Conservation (phyloP, 176 grass and related monocot species). For the Oryza nivara region DNA sequence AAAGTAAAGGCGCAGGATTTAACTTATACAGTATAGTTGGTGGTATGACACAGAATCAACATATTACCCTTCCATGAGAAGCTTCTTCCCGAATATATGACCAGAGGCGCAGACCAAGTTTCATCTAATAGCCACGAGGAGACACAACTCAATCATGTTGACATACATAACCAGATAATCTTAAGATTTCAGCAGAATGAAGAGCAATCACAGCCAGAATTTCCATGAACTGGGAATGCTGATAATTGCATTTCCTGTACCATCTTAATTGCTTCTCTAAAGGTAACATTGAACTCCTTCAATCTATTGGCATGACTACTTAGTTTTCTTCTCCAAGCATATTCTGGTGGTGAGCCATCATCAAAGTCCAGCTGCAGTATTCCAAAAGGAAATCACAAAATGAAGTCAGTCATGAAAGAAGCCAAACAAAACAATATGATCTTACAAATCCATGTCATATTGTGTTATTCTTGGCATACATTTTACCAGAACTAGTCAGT, state of each 20-base stretch:
- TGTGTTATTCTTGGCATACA: not conserved
- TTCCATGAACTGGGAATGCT: conserved; percentile 18
- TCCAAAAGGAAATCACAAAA: conserved; percentile 21
- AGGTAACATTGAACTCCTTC: conserved; percentile 95
- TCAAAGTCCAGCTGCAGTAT: conserved; percentile 85
- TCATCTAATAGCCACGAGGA: conserved; percentile 53
- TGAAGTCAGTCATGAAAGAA: conserved; percentile 14
- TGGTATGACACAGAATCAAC: conserved; percentile 24
- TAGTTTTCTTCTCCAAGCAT: conserved; percentile 90
- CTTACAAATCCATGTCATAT: conserved; percentile 25
- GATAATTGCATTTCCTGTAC: conserved; percentile 47
- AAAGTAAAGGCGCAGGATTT: conserved; percentile 12
- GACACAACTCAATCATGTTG: conserved; percentile 28
- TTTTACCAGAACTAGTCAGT: conserved; percentile 16
- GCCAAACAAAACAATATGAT: conserved; percentile 5
- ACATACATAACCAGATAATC: not conserved
- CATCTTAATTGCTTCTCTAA: conserved; percentile 91
- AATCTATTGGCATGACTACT: conserved; percentile 92
- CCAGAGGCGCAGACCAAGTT: conserved; percentile 96
- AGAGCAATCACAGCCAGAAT: conserved; percentile 19
- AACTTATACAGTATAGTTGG: conserved; percentile 30
- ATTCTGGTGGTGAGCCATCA: conserved; percentile 80
- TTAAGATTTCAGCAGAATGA: conserved; percentile 32
- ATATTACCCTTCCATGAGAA: conserved; percentile 92
- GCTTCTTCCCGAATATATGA: conserved; percentile 98